These are phyloP conservation scores for Rhytidiadelphus loreus DNA, from an alignment of 225 moss, liverwort and hornwort genomes.

Conservation along the genomic window DNA sequence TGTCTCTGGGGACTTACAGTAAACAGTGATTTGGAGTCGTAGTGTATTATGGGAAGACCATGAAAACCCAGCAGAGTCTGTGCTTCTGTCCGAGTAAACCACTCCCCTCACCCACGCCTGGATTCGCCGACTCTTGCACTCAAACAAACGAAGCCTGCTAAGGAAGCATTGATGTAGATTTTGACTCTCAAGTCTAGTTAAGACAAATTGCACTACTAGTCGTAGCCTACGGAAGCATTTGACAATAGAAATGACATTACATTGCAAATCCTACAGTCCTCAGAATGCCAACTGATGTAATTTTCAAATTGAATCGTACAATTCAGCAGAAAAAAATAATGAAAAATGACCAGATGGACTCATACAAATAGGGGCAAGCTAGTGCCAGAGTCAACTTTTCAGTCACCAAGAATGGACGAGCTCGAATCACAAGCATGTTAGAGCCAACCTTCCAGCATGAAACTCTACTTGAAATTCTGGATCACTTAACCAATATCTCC, in stretches of 20 bases:
- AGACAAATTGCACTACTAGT: slow-evolving; percentile 4
- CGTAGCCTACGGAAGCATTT: background rate
- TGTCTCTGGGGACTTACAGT: background rate
- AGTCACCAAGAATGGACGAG: background rate
- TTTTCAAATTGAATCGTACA: background rate
- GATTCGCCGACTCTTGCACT: slow-evolving; percentile 1
- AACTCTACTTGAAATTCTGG: background rate
- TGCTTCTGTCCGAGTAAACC: slow-evolving; percentile 97
- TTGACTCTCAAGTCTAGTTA: slow-evolving; percentile 8
- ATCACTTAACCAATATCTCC: background rate
- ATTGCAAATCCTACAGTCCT: slow-evolving; percentile 15
- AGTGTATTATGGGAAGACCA: background rate
- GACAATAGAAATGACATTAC: background rate
- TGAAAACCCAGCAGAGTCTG: slow-evolving; percentile 52
- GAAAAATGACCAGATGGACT: background rate
- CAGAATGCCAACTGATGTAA: background rate
- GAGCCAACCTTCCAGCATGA: background rate
- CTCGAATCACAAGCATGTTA: background rate
- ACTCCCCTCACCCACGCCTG: slow-evolving; percentile 58
- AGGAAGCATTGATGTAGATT: background rate
- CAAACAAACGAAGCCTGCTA: background rate
- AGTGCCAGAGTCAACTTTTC: background rate
- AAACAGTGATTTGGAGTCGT: background rate
- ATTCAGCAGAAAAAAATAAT: background rate
- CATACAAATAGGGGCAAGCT: slow-evolving; percentile 1